Percentiles rank a stretch among this genome's conserved stretches.
Evolutionary conservation across 441 rosid species (phyloP).

Genomic region (Metrosideros polymorpha): DNA sequence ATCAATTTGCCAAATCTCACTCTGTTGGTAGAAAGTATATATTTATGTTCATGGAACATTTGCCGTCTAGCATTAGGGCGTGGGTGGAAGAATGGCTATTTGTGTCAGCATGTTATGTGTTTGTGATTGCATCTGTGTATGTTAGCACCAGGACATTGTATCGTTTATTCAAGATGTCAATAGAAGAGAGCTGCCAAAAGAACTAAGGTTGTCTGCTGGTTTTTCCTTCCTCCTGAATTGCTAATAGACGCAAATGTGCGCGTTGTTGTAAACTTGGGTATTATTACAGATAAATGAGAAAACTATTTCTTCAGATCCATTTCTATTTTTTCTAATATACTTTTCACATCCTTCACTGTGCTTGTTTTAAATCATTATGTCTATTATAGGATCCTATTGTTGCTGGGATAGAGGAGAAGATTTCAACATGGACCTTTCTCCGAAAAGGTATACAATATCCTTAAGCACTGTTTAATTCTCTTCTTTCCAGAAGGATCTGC

Average conservation of each 20-base stretch:
- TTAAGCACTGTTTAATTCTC: not conserved
- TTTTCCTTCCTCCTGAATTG: not conserved
- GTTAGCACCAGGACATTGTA: not conserved
- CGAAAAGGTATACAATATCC: constrained; percentile 58
- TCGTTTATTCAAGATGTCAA: not conserved
- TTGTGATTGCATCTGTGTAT: not conserved
- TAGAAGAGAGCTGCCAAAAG: not conserved
- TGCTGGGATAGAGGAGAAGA: constrained; percentile 87
- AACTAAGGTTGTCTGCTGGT: not conserved
- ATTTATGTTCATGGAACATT: not conserved
- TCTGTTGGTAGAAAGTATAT: not conserved
- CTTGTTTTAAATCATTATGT: not conserved
- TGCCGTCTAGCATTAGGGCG: not conserved
- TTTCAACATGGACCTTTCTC: constrained; percentile 92
- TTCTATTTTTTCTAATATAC: not conserved
- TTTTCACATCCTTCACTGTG: not conserved
- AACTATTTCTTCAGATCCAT: not conserved
- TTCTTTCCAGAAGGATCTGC: not conserved
- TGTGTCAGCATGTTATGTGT: not conserved
- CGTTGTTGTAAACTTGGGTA: not conserved
- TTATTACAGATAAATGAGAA: not conserved
- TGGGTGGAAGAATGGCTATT: not conserved
- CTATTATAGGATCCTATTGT: constrained; percentile 67
- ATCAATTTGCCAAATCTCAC: not conserved
- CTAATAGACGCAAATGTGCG: not conserved